These are phyloP conservation scores for Leishmania turanica DNA, from an alignment of 208 protist genomes.

Conservation along the genomic window DNA sequence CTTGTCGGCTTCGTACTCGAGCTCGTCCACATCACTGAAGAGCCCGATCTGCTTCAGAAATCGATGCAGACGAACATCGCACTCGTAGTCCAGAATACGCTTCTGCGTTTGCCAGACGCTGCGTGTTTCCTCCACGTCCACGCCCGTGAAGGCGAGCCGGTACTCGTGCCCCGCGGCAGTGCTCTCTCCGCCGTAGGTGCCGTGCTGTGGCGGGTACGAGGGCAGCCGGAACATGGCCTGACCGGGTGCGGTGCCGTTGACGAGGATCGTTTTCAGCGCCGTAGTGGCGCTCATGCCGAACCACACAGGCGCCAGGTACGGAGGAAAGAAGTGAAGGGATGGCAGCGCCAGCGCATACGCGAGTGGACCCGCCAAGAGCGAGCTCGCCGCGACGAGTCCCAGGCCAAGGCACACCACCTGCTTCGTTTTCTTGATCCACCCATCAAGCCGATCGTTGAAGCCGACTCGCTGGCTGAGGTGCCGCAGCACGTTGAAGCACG, in stretches of 20 bases:
- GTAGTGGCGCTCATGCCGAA: conserved; percentile 63
- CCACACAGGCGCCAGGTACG: conserved; percentile 78
- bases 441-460: conserved; percentile 71
- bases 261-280: conserved; percentile 47
- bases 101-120: conserved; percentile 81
- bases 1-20: conserved; percentile 77
- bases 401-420: conserved; percentile 22
- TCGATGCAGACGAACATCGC: conserved; percentile 76
- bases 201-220: conserved; percentile 66
- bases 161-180: conserved; percentile 80
- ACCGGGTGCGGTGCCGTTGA: conserved; percentile 60
- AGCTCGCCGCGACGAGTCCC: conserved; percentile 24
- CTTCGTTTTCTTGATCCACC: conserved; percentile 42
- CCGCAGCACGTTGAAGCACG: conserved; percentile 48
- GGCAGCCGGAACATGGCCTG: conserved; percentile 49
- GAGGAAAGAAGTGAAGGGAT: conserved; percentile 54
- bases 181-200: conserved; percentile 56
- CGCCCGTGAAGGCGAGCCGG: conserved; percentile 69
- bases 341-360: conserved; percentile 17
- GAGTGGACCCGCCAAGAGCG: conserved; percentile 18
- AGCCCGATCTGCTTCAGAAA: conserved; percentile 55
- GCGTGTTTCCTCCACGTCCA: conserved; percentile 68
- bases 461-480: conserved; percentile 64
- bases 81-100: conserved; percentile 86
- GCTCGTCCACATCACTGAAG: conserved; percentile 70